Evolutionary conservation across 805 yeast species (phyloP).

Genomic region (Candida easanensis): DNA sequence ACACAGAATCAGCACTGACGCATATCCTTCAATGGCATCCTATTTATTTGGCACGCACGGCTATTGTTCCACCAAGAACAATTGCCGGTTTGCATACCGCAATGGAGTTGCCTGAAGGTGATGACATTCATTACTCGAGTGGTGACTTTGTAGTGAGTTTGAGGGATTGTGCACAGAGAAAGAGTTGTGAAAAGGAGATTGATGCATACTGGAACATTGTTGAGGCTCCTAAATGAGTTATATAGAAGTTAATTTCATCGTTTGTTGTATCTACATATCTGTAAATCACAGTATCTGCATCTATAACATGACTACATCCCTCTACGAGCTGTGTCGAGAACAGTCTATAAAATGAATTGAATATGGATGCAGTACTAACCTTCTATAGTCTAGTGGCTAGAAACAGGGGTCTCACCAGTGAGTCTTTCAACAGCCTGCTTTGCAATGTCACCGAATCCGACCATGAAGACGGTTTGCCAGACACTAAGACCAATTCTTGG

Average conservation of each 20-base stretch:
- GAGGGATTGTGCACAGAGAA: slow-evolving; percentile 49
- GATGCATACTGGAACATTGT: slow-evolving; percentile 32
- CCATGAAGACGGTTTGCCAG: slow-evolving; percentile 99
- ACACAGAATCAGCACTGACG: slow-evolving; percentile 68
- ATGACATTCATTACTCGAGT: slow-evolving; percentile 46
- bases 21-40: slow-evolving; percentile 97
- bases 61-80: slow-evolving; percentile 63
- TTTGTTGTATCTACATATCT: no score
- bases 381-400: slow-evolving; percentile 17
- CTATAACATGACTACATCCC: no score
- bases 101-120: slow-evolving; percentile 37
- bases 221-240: slow-evolving; percentile 9
- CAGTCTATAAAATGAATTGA: no score
- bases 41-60: slow-evolving; percentile 64
- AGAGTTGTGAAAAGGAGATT: slow-evolving; percentile 51
- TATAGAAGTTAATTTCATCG: no score
- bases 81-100: slow-evolving; percentile 47
- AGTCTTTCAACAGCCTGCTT: slow-evolving; percentile 62
- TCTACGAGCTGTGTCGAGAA: no score
- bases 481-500: slow-evolving; percentile 96
- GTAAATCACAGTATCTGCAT: no score
- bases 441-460: slow-evolving; percentile 94
- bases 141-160: slow-evolving; percentile 72
- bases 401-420: slow-evolving; percentile 55
- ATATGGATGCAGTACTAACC: no score